These are phyloP conservation scores for Yamadazyma diddensiae DNA, from an alignment of 1,139 yeast genomes.

Conservation along the genomic window DNA sequence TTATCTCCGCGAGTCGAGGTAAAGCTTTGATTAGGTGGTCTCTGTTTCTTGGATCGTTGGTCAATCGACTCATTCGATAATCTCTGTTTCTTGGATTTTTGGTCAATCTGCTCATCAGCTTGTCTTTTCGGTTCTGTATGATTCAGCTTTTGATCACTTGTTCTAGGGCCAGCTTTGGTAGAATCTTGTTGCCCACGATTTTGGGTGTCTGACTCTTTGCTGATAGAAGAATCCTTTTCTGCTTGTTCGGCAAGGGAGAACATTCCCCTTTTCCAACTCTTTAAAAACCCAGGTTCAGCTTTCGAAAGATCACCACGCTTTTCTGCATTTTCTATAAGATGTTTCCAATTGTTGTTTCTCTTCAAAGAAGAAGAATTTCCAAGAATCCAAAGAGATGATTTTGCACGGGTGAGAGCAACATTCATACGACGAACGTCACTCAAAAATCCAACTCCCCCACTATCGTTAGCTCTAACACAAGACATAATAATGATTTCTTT, in stretches of 20 bases:
- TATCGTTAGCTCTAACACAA: conserved; percentile 83
- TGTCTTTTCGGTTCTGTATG: too few relatives aligned
- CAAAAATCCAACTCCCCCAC: conserved; percentile 77
- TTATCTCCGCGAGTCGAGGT: too few relatives aligned
- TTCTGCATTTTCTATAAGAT: conserved; percentile 62
- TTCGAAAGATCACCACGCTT: conserved; percentile 35
- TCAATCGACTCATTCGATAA: too few relatives aligned
- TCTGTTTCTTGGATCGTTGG: too few relatives aligned
- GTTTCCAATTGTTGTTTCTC: conserved; percentile 66
- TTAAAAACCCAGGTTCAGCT: conserved; percentile 41
- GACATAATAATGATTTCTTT: conserved; percentile 91
- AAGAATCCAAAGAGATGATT: conserved; percentile 86
- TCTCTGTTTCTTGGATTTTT: too few relatives aligned
- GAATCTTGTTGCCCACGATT: too few relatives aligned
- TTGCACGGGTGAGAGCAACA: conserved; percentile 93
- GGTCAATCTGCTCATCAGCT: too few relatives aligned
- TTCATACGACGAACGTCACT: conserved; percentile 92
- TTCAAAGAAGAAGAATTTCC: conserved; percentile 70
- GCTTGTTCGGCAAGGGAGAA: neutral
- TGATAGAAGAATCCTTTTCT: too few relatives aligned
- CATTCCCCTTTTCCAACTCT: neutral
- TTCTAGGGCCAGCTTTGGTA: too few relatives aligned
- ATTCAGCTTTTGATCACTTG: too few relatives aligned
- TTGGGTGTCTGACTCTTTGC: too few relatives aligned
- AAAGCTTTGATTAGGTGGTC: too few relatives aligned